Conservation (phyloP, 305 asterid species). For the Coffea humblotiana region DNA sequence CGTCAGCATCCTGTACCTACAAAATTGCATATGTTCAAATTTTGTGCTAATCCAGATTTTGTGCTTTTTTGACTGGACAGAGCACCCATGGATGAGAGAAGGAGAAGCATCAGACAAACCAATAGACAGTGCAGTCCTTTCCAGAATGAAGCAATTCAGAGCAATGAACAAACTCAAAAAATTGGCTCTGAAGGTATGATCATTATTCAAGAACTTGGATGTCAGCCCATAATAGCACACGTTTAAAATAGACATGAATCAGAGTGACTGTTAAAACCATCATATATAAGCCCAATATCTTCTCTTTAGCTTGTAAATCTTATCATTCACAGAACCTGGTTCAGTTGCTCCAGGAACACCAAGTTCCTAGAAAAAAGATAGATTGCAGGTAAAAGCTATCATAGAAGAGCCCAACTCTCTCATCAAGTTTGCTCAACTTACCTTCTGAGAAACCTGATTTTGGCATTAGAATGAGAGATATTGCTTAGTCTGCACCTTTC, state of each 20-base stretch:
- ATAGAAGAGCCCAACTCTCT: background rate
- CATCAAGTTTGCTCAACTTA: background rate
- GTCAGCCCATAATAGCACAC: background rate
- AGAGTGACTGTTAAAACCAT: background rate
- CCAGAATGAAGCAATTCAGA: constrained; percentile 89
- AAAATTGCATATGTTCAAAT: background rate
- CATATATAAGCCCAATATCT: background rate
- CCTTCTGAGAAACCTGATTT: background rate
- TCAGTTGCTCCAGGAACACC: background rate
- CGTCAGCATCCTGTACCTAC: background rate
- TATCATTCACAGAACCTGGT: background rate
- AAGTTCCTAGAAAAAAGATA: background rate
- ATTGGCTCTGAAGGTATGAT: constrained; percentile 70
- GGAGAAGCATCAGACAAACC: constrained; percentile 84
- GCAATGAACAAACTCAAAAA: constrained; percentile 90
- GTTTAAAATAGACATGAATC: background rate
- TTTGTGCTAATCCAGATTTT: background rate
- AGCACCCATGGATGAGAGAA: constrained; percentile 86
- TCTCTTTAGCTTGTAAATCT: background rate
- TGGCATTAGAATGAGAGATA: background rate
- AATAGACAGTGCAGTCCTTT: constrained; percentile 72
- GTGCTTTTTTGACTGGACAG: constrained; percentile 29
- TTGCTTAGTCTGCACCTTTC: background rate
- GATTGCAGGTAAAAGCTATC: background rate
- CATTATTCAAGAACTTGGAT: background rate